phyloP scores from a whole-genome alignment of 2,329 filamentous ascomycete species.

The Aureobasidium subglaciale region DNA sequence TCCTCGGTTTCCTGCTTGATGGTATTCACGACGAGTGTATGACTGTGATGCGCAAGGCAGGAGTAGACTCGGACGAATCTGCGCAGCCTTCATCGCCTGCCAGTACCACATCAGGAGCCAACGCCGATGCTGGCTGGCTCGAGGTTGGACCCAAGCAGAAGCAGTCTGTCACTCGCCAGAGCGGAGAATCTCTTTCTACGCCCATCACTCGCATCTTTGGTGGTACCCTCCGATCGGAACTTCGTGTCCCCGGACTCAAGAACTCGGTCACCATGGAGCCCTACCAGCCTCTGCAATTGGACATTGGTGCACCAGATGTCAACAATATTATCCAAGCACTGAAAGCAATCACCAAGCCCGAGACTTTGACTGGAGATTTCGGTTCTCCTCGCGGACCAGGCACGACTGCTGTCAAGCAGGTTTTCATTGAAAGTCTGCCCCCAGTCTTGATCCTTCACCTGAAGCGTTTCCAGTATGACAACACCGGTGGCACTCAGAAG shows the following conservation, averaged over 20 bases:
- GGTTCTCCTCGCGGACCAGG: conserved; percentile 69
- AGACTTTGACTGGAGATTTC: conserved; percentile 80
- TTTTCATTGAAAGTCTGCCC: conserved; percentile 86
- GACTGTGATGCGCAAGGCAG: conserved; percentile 55
- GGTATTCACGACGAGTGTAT: conserved; percentile 89
- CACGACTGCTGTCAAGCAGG: conserved; percentile 79
- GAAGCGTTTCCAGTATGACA: conserved; percentile 96
- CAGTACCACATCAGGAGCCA: conserved; percentile 34
- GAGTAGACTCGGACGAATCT: conserved; percentile 22
- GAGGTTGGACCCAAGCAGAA: conserved; percentile 93
- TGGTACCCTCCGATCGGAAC: conserved; percentile 81
- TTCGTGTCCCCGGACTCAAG: conserved; percentile 78
- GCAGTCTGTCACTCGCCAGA: conserved; percentile 75
- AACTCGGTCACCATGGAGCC: conserved; percentile 87
- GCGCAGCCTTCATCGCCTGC: conserved; percentile 34
- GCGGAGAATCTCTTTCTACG: conserved; percentile 57
- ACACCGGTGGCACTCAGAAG: conserved; percentile 81
- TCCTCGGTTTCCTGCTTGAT: conserved; percentile 85
- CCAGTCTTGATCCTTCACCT: conserved; percentile 89
- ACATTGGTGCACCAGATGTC: conserved; percentile 81
- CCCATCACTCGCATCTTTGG: conserved; percentile 94
- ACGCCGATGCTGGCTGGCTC: conserved; percentile 65
- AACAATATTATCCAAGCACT: conserved; percentile 89
- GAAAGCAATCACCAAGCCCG: conserved; percentile 73
- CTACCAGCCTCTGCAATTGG: conserved; percentile 88